Evolutionary conservation across 129 eudicot genomes (phyloP).

Genomic region (Saposhnikovia divaricata): DNA sequence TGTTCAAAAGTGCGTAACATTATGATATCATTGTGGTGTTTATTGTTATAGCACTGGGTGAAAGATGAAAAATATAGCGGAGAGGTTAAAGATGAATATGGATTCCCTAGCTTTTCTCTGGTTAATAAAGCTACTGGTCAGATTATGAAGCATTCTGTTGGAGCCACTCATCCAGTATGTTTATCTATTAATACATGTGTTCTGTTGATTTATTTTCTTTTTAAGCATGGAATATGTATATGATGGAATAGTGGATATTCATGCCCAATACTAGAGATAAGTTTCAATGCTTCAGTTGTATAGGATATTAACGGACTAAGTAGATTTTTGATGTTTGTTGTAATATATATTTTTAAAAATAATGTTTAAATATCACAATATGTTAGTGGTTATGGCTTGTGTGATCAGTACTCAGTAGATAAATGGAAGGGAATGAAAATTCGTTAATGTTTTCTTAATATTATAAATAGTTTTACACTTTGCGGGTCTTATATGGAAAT

Average conservation of each 20-base stretch:
- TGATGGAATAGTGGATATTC: background rate
- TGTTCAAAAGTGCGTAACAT: too few relatives aligned
- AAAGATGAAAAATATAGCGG: slow-evolving; percentile 70
- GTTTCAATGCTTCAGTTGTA: background rate
- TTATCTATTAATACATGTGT: too few relatives aligned
- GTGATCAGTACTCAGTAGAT: background rate
- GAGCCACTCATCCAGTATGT: slow-evolving; percentile 71
- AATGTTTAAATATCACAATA: background rate
- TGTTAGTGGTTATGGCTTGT: too few relatives aligned
- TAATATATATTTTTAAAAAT: too few relatives aligned
- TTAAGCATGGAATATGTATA: background rate
- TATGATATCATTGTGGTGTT: background rate
- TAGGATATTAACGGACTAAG: too few relatives aligned
- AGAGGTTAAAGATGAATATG: slow-evolving; percentile 77
- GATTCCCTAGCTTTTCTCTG: slow-evolving; percentile 67
- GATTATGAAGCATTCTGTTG: slow-evolving; percentile 67
- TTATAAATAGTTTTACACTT: background rate
- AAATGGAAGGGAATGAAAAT: background rate
- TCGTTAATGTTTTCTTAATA: background rate
- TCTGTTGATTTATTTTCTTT: background rate
- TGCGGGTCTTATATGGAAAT: background rate
- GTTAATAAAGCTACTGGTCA: slow-evolving; percentile 80
- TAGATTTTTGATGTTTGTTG: too few relatives aligned
- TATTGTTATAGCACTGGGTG: slow-evolving; percentile 65
- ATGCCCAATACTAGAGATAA: background rate